Conservation (phyloP, 2,329 filamentous ascomycete species). For the Pseudodiploospora longispora region DNA sequence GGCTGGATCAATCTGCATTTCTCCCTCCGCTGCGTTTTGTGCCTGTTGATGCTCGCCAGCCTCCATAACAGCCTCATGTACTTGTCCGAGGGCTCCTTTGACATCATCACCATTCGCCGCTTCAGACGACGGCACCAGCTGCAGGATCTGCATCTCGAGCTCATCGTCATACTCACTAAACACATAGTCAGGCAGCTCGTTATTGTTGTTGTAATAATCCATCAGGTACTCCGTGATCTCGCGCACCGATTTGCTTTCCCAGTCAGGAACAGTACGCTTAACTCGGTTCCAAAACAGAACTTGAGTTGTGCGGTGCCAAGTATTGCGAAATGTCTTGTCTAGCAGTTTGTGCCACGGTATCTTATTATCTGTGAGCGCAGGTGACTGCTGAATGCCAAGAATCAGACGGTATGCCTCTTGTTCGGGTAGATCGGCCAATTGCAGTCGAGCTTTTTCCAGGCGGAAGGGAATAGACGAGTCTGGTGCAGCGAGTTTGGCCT, state of each 20-base stretch:
- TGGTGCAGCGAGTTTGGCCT: constrained; percentile 19
- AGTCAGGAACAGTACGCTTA: constrained; percentile 24
- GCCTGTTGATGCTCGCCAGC: constrained; percentile 13
- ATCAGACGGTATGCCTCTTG: constrained; percentile 38
- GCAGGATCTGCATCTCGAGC: constrained; percentile 23
- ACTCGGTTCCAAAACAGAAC: constrained; percentile 32
- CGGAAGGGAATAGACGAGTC: constrained; percentile 31
- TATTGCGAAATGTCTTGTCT: constrained; percentile 30
- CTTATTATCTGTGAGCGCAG: constrained; percentile 32
- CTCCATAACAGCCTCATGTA: constrained; percentile 18
- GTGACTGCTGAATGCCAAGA: constrained; percentile 32
- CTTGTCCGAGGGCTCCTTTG: constrained; percentile 12
- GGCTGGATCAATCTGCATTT: constrained; percentile 26
- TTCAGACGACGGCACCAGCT: constrained; percentile 11
- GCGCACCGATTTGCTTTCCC: constrained; percentile 22
- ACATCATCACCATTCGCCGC: constrained; percentile 1
- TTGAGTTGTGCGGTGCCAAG: constrained; percentile 29
- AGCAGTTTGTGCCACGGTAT: constrained; percentile 43
- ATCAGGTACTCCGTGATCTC: constrained; percentile 29
- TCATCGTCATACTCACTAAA: constrained; percentile 22
- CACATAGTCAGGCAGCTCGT: constrained; percentile 25
- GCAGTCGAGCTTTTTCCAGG: constrained; percentile 33
- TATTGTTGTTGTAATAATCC: constrained; percentile 24
- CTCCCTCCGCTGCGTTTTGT: constrained; percentile 14
- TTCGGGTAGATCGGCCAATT: constrained; percentile 33